Percentiles rank a stretch among this genome's conserved stretches.
Conservation (phyloP, 257 asterid genomes). For the Jacaranda copaia region DNA sequence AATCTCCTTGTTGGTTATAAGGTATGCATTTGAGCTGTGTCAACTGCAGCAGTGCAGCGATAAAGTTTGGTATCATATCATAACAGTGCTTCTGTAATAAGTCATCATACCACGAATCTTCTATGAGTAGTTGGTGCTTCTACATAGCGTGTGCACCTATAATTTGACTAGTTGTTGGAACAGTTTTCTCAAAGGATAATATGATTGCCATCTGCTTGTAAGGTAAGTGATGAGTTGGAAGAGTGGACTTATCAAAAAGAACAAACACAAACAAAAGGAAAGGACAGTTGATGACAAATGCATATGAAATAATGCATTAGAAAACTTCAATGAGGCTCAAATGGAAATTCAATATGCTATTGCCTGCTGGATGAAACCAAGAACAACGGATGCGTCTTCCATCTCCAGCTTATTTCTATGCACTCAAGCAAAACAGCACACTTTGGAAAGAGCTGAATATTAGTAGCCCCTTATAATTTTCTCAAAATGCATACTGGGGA, state of each 20-base stretch:
- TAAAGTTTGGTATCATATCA: background rate
- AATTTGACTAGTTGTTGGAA: slow-evolving; percentile 14
- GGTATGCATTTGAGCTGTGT: no score
- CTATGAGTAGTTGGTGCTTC: background rate
- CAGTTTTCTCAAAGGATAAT: background rate
- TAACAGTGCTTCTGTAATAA: no score
- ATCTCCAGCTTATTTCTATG: background rate
- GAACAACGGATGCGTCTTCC: no score
- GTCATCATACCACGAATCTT: no score
- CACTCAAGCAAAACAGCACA: background rate
- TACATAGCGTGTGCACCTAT: slow-evolving; percentile 7
- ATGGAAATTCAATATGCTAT: no score
- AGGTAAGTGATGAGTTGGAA: no score
- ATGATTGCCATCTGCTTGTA: background rate
- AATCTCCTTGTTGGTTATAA: background rate
- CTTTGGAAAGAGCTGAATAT: background rate
- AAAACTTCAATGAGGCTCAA: no score
- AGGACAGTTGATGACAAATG: no score
- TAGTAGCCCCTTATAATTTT: background rate
- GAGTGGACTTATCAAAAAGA: no score
- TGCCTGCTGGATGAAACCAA: no score
- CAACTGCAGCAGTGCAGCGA: background rate
- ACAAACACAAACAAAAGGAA: no score
- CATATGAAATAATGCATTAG: no score
- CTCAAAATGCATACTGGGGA: background rate